Conservation (phyloP, 805 yeast genomes). For the Pichia cabralensis region DNA sequence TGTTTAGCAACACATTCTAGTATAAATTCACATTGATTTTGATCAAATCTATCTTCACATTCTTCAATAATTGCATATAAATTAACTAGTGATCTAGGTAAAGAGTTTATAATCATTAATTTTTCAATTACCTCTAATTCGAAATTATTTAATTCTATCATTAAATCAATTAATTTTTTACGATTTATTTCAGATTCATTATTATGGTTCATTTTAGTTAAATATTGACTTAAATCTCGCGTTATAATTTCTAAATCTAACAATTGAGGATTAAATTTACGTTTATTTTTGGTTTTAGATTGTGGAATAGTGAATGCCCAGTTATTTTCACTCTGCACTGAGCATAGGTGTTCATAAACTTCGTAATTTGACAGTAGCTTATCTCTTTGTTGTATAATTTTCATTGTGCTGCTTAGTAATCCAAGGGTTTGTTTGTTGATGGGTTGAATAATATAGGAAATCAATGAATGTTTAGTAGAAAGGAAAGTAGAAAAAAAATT, state of each 20-base stretch:
- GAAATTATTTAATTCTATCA: constrained; percentile 37
- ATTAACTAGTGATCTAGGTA: constrained; percentile 74
- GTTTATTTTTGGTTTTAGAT: constrained; percentile 16
- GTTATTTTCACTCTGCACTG: constrained; percentile 34
- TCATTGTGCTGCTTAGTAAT: too few species aligned
- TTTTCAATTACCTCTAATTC: constrained; percentile 73
- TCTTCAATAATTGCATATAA: constrained; percentile 80
- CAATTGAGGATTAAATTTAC: constrained; percentile 24
- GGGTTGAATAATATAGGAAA: too few species aligned
- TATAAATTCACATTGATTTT: constrained; percentile 51
- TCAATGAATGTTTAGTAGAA: too few species aligned
- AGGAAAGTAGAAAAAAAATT: too few species aligned
- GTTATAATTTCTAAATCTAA: constrained; percentile 43
- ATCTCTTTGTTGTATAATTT: constrained; percentile 43
- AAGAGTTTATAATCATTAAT: constrained; percentile 69
- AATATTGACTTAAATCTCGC: constrained; percentile 35
- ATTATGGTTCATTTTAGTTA: constrained; percentile 26
- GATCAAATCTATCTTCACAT: constrained; percentile 78
- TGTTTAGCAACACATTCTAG: constrained; percentile 43
- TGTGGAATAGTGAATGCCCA: constrained; percentile 33
- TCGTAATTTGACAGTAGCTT: constrained; percentile 57
- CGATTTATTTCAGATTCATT: constrained; percentile 24
- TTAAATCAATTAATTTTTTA: constrained; percentile 23
- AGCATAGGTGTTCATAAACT: constrained; percentile 45
- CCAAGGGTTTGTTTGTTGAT: too few species aligned